Conservation (phyloP, 371 early-diverging fungal species). For the Rhizomucor miehei region DNA sequence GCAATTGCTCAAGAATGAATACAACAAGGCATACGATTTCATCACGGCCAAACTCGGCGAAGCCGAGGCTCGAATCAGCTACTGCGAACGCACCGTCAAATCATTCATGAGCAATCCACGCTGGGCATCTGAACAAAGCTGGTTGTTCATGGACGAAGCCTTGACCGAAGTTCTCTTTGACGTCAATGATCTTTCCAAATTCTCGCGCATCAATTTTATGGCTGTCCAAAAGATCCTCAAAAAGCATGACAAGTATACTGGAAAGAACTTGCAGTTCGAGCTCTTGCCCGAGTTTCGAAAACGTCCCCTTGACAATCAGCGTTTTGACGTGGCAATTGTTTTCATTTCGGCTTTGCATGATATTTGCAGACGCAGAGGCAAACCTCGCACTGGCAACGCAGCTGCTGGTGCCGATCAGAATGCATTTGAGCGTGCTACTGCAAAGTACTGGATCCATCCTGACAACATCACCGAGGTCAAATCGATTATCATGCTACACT, state of each 20-base stretch:
- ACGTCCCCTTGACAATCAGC: constrained; percentile 42
- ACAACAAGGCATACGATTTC: constrained; percentile 81
- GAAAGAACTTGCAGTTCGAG: constrained; percentile 71
- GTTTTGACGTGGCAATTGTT: constrained; percentile 58
- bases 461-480: constrained; percentile 98
- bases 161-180: constrained; percentile 59
- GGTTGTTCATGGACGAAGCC: constrained; percentile 43
- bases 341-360: constrained; percentile 45
- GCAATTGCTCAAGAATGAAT: constrained; percentile 67
- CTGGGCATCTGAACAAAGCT: constrained; percentile 34
- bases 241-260: constrained; percentile 86
- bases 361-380: constrained; percentile 34
- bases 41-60: constrained; percentile 79
- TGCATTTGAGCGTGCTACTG: constrained; percentile 85
- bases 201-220: constrained; percentile 87
- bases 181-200: constrained; percentile 85
- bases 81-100: constrained; percentile 76
- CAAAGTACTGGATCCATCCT: constrained; percentile 99
- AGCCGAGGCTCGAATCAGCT: constrained; percentile 75
- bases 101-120: constrained; percentile 38
- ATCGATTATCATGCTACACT: constrained; percentile 86
- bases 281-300: constrained; percentile 78
- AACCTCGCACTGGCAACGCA: constrained; percentile 24
- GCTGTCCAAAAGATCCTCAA: constrained; percentile 94
- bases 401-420: constrained; percentile 67